Evolutionary conservation across 768 basidiomycete genomes (phyloP), one percentile per base, ranked within the genome.

Genomic region (Phlebiopsis gigantea): DNA sequence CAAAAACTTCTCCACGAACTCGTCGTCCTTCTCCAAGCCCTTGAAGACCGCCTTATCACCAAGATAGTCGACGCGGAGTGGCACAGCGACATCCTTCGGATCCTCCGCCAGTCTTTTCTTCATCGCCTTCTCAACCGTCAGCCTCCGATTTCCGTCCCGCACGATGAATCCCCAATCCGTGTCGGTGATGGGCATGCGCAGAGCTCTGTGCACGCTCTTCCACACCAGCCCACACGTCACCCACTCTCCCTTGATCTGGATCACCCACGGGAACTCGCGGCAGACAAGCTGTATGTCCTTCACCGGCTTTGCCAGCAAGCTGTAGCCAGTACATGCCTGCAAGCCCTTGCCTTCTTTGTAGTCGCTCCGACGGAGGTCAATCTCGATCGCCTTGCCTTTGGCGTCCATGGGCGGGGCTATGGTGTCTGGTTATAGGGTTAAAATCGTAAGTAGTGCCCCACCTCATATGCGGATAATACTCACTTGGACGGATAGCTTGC

Each of bases 101-200:
- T 50, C 58, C 5, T 77, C 76, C 5, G 68, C 55, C 54, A 49
- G 53, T 55, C 85, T 71, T 57, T 74, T 77, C 69, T 78, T 81
- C 52, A 75, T 77, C 1, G 83, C 77, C 50, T 70, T 76, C 62
- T 82, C 77, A 15, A 85, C 74, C 19, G 61, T 60, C 60, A 78
- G 77, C 53, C 67, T 71, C 57, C 64, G 66, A 56, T 75, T 73
- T 66, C 75, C 75, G 45, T 82, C 77, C 25, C 55, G 64, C 5
- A 76, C 64, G 17, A 81, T 71, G 46, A 83, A 69, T 0, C 81
- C 84, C 85, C 87, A 88, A 62, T 88, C 87, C 3, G 84, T 84
- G 57, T 88, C 84, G 1, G 60, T 75, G 19, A 89, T 72, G 6
- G 75, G 76, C 47, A 79, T 71, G 49, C 86, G 81, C 25, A 89